Percentiles rank a stretch among this genome's conserved stretches.
Conservation (phyloP, 495 filamentous ascomycete species). For the Podospora pseudocomata region DNA sequence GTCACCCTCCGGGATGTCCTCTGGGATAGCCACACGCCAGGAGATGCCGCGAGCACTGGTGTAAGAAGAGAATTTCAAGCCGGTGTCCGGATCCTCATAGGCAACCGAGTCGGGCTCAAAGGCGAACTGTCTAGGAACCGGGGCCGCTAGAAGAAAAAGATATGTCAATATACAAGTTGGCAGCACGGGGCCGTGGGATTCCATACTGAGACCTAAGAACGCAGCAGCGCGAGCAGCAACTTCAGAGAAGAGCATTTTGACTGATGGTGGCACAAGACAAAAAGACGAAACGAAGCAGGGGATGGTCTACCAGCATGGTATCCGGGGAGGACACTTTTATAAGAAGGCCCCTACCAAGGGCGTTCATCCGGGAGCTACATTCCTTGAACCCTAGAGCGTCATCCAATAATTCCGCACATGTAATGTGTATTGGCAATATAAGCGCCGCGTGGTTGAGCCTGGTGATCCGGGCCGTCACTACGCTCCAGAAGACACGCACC, state of each 20-base stretch:
- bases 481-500: background rate
- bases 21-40: constrained; percentile 42
- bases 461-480: background rate
- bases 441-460: constrained; percentile 2
- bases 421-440: constrained; percentile 23
- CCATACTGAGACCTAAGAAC: constrained; percentile 29
- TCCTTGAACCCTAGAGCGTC: background rate
- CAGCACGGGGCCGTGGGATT: background rate
- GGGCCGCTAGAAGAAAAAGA: background rate
- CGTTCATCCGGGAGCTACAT: background rate
- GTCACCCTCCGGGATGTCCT: constrained; percentile 27
- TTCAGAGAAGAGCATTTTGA: constrained; percentile 27
- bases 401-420: constrained; percentile 20
- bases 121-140: constrained; percentile 26
- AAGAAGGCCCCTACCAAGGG: constrained; percentile 11
- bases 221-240: constrained; percentile 19
- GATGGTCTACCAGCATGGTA: constrained; percentile 2
- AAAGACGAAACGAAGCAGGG: constrained; percentile 1
- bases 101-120: constrained; percentile 34
- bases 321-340: constrained; percentile 15
- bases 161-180: background rate
- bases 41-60: constrained; percentile 35
- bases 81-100: constrained; percentile 39
- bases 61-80: constrained; percentile 41
- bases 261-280: background rate